Evolutionary conservation across 1,284 basidiomycete genomes (phyloP).

Genomic region (Cutaneotrichosporon cutaneum): DNA sequence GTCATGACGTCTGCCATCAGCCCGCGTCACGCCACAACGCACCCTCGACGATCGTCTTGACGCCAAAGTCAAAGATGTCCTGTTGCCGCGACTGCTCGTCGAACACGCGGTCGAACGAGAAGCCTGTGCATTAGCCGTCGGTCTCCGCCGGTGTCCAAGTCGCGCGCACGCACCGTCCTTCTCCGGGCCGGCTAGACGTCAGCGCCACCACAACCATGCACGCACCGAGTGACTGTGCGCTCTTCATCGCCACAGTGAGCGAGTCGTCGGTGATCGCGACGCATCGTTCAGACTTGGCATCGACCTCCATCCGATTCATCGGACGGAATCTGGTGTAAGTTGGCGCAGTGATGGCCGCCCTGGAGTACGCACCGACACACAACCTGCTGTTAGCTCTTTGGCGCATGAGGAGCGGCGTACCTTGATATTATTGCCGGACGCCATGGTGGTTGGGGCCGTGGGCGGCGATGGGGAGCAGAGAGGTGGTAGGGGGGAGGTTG

Average conservation of each 20-base stretch:
- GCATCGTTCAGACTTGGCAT: conserved; percentile 87
- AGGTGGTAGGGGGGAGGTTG: neutral
- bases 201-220: conserved; percentile 1
- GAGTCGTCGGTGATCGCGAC: conserved; percentile 80
- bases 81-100: conserved; percentile 86
- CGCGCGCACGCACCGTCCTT: conserved; percentile 41
- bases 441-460: conserved; percentile 30
- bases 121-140: conserved; percentile 58
- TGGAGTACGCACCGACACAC: conserved; percentile 26
- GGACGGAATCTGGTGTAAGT: conserved; percentile 76
- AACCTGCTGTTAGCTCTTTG: conserved; percentile 1
- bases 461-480: conserved; percentile 1
- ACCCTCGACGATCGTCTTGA: conserved; percentile 68
- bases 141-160: conserved; percentile 13
- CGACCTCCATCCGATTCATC: conserved; percentile 84
- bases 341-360: neutral
- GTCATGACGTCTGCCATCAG: conserved; percentile 83
- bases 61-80: conserved; percentile 98
- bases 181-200: conserved; percentile 50
- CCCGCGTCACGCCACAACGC: conserved; percentile 9
- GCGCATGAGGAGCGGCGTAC: conserved; percentile 25
- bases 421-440: conserved; percentile 56
- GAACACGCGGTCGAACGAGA: conserved; percentile 96
- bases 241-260: conserved; percentile 73
- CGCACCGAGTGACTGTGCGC: conserved; percentile 68